These are phyloP conservation scores for Golubevia pallescens DNA, from an alignment of 1,284 basidiomycete species.

Conservation along the genomic window DNA sequence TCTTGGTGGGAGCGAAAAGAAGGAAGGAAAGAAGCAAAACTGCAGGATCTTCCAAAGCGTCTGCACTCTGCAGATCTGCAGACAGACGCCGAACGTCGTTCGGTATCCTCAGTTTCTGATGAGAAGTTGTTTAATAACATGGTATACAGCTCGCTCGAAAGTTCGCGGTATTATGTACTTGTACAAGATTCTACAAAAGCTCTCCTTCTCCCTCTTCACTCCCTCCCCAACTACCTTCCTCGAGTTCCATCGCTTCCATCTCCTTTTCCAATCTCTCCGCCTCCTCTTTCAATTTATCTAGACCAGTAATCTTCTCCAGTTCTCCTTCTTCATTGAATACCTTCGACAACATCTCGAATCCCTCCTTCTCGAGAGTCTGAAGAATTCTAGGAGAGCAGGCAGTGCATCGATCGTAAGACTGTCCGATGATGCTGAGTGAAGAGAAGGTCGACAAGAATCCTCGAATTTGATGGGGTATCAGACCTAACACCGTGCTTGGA, in stretches of 20 bases:
- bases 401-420: conserved; percentile 86
- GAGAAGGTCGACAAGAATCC: conserved; percentile 87
- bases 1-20: too few species aligned
- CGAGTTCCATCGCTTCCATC: too few species aligned
- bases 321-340: conserved; percentile 86
- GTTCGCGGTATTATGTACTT: too few species aligned
- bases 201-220: conserved; percentile 1
- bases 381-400: conserved; percentile 71
- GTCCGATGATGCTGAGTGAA: conserved; percentile 80
- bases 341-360: conserved; percentile 78
- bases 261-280: conserved; percentile 31
- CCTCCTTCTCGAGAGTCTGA: conserved; percentile 68
- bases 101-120: too few species aligned
- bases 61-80: too few species aligned
- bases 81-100: too few species aligned
- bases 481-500: conserved; percentile 72
- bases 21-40: too few species aligned
- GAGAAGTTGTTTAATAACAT: too few species aligned
- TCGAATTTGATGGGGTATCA: conserved; percentile 90
- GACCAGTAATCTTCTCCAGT: conserved; percentile 80
- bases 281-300: conserved; percentile 82
- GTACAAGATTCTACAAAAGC: too few species aligned
- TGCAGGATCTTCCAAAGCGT: too few species aligned
- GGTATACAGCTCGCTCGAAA: too few species aligned
- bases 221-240: too few species aligned